Base-by-base conservation (phyloP, 352 stramenopile species). In the Phytopythium boreale region DNA sequence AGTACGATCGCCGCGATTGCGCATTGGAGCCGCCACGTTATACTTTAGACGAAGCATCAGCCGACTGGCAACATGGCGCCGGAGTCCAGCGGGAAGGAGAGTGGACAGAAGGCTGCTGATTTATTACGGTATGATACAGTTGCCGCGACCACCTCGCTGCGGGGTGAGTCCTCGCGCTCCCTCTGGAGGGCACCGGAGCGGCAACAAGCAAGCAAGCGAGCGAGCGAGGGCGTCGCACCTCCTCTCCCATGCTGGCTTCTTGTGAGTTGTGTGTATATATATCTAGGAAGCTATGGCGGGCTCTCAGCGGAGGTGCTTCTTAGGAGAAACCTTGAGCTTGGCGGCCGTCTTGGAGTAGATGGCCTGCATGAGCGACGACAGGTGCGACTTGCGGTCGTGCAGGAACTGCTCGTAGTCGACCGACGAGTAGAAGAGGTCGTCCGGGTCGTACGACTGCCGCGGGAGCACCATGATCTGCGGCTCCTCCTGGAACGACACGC, bases 341-440 rank as follows among this genome's bases (percentile, higher is more conserved):
- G 78, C 78, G 15, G 78, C 68, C 8, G 78, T 87, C 66, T 84
- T 84, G 44, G 71, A 62, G 69, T 81, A 83, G 67, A 87, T 82
- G 59, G 72, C 71, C 26, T 69, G 67, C 69, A 87, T 83, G 36
- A 87, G 61, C 24, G 65, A 79, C 5, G 76, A 79, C 1, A 87
- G 63, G 47, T 82, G 72, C 57, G 77, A 77, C 26, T 75, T 75
- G 22, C 66, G 63, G 31, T 77, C 65, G 63, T 80, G 66, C n/a
- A 84, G 64, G 66, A 87, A 87, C 64, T 82, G 74, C 62, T 80
- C 74, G 61, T 87, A 87, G 66, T 87, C 78, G 27, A 72, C 65
- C 66, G 77, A 68, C 24, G 74, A 82, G 62, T 87, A 87, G 67
- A 84, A 87, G 15, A 87, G 61, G 37, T 87, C 78, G 31, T 75